Evolutionary conservation across 768 basidiomycete species (phyloP).

Genomic region (Erythrobasidium yunnanense): DNA sequence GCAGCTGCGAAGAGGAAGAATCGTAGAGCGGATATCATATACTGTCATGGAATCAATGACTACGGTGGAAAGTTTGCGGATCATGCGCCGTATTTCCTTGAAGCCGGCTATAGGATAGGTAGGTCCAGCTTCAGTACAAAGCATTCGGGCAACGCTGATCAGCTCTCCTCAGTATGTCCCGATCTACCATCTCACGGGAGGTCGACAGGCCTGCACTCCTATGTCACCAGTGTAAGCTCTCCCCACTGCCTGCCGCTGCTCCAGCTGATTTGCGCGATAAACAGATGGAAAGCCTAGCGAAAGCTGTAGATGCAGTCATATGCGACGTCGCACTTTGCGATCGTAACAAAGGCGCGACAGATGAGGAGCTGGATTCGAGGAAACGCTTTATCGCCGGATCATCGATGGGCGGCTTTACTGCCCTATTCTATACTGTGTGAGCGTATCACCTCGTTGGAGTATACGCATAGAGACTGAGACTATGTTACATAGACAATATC

Average conservation of each 20-base stretch:
- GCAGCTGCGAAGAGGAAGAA: not conserved
- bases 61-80: constrained; percentile 33
- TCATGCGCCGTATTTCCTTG: constrained; percentile 33
- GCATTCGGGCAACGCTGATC: not conserved
- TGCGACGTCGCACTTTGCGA: constrained; percentile 30
- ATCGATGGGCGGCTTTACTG: constrained; percentile 32
- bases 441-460: not conserved
- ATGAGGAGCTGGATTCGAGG: constrained; percentile 21
- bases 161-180: constrained; percentile 28
- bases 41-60: constrained; percentile 30
- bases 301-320: constrained; percentile 33
- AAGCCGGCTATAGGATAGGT: constrained; percentile 28
- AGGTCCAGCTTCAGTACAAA: not conserved
- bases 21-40: constrained; percentile 30
- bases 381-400: constrained; percentile 35
- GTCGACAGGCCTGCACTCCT: constrained; percentile 34
- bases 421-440: not conserved
- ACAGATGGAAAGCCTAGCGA: constrained; percentile 22
- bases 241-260: not conserved
- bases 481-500: constrained; percentile 25
- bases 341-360: constrained; percentile 6
- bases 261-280: not conserved
- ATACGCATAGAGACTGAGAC: not conserved
- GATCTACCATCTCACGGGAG: constrained; percentile 35
- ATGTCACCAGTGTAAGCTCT: constrained; percentile 23